Conservation (phyloP, 1,139 yeast species). For the Yamadazyma jaroonii region DNA sequence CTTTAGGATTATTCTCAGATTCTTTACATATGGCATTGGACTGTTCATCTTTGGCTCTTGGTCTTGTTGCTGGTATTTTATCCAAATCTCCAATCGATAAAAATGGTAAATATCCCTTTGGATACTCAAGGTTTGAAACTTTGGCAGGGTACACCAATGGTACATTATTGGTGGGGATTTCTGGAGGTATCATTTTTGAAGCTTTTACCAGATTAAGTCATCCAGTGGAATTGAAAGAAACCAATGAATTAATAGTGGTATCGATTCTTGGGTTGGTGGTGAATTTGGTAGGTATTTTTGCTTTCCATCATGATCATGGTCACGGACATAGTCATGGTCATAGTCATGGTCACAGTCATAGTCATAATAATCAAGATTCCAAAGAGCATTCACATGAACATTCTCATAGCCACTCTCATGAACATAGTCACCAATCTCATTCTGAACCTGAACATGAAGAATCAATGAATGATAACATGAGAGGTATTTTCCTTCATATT, state of each 20-base stretch:
- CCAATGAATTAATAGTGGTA: constrained; percentile 83
- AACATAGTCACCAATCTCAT: constrained; percentile 14
- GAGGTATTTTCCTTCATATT: constrained; percentile 89
- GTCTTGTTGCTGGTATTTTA: constrained; percentile 77
- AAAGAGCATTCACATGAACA: constrained; percentile 14
- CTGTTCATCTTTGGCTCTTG: constrained; percentile 85
- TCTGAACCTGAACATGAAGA: background rate
- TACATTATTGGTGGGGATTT: constrained; percentile 79
- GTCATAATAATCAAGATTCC: constrained; percentile 8
- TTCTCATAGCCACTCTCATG: constrained; percentile 15
- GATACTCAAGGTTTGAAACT: constrained; percentile 80
- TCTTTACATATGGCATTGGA: constrained; percentile 96
- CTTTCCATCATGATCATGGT: constrained; percentile 78
- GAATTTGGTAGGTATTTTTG: constrained; percentile 88
- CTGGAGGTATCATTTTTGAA: constrained; percentile 83
- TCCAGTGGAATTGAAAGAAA: constrained; percentile 76
- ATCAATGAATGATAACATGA: constrained; percentile 76
- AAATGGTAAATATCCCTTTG: constrained; percentile 78
- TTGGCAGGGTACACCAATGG: constrained; percentile 96
- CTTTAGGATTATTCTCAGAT: constrained; percentile 87
- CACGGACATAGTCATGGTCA: constrained; percentile 37
- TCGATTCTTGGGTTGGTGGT: constrained; percentile 82
- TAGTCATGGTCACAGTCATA: constrained; percentile 22
- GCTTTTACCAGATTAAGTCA: constrained; percentile 76
- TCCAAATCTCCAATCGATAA: constrained; percentile 49